Evolutionary conservation across 2,329 filamentous ascomycete genomes (phyloP).

Genomic region (Coniochaeta sp.): DNA sequence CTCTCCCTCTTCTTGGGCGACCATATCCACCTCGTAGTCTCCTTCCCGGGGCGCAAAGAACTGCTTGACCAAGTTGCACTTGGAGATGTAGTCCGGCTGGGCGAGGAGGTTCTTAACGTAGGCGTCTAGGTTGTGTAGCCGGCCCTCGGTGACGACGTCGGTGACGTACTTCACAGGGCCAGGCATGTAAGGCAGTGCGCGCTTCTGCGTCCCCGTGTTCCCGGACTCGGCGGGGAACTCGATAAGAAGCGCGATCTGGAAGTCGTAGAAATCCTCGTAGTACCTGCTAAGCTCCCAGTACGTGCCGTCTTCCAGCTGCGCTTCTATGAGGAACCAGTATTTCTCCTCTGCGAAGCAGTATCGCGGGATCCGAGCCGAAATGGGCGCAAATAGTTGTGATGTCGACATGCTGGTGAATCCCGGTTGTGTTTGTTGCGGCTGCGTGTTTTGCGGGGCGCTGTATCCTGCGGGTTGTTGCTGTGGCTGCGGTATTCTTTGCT

Average conservation of each 20-base stretch:
- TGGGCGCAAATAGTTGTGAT: slow-evolving; percentile 62
- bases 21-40: slow-evolving; percentile 87
- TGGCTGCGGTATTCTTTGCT: not conserved
- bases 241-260: slow-evolving; percentile 90
- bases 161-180: slow-evolving; percentile 96
- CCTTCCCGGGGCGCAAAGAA: slow-evolving; percentile 87
- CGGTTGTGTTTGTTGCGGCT: slow-evolving; percentile 23
- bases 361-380: slow-evolving; percentile 77
- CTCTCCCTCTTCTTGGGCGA: slow-evolving; percentile 30
- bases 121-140: slow-evolving; percentile 85
- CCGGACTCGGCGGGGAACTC: slow-evolving; percentile 91
- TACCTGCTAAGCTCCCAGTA: slow-evolving; percentile 91
- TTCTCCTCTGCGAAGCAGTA: slow-evolving; percentile 97
- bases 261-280: slow-evolving; percentile 98
- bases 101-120: slow-evolving; percentile 89
- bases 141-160: slow-evolving; percentile 91
- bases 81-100: slow-evolving; percentile 77
- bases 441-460: slow-evolving; percentile 26
- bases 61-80: slow-evolving; percentile 76
- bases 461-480: slow-evolving; percentile 21
- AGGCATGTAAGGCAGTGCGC: slow-evolving; percentile 93
- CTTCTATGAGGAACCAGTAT: slow-evolving; percentile 98
- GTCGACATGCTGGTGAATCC: slow-evolving; percentile 30
- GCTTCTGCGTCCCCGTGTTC: slow-evolving; percentile 69
- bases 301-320: slow-evolving; percentile 79